Evolutionary conservation across 2,329 filamentous ascomycete genomes (phyloP).

Genomic region (Hirsutella minnesotensis): DNA sequence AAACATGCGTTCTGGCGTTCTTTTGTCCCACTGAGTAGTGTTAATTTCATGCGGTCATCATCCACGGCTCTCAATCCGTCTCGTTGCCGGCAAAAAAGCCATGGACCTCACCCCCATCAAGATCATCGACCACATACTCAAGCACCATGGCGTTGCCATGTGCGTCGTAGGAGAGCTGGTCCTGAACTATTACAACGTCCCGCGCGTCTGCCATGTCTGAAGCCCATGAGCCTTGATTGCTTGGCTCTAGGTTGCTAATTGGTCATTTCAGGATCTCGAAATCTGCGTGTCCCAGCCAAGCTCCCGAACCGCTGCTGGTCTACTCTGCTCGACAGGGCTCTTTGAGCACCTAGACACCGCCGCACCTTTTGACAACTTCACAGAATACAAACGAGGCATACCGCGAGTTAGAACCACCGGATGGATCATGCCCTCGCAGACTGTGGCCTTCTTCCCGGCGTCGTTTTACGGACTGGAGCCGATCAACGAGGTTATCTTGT

Average conservation of each 20-base stretch:
- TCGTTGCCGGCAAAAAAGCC: background rate
- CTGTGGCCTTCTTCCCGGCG: slow-evolving; percentile 9
- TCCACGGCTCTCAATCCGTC: too few relatives aligned
- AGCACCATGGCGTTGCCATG: slow-evolving; percentile 3
- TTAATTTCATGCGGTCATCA: too few relatives aligned
- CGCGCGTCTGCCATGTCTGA: slow-evolving; percentile 6
- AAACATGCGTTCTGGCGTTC: too few relatives aligned
- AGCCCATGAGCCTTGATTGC: too few relatives aligned
- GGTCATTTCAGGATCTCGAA: slow-evolving; percentile 7
- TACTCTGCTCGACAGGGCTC: slow-evolving; percentile 8
- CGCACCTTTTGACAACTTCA: slow-evolving; percentile 10
- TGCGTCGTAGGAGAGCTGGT: slow-evolving; percentile 7
- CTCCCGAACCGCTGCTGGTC: slow-evolving; percentile 3
- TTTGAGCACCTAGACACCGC: slow-evolving; percentile 4
- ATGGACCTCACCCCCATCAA: slow-evolving; percentile 4
- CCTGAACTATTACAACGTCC: slow-evolving; percentile 9
- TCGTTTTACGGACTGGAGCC: slow-evolving; percentile 7
- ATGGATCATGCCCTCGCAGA: slow-evolving; percentile 3
- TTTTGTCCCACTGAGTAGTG: too few relatives aligned
- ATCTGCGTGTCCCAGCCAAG: slow-evolving; percentile 7
- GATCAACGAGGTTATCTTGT: slow-evolving; percentile 3
- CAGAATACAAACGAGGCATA: slow-evolving; percentile 12
- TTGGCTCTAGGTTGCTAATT: background rate
- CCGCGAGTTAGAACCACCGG: slow-evolving; percentile 8
- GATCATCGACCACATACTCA: slow-evolving; percentile 1